A percentile compares a stretch with the other conserved stretches of the same genome.
Evolutionary conservation across 805 yeast genomes (phyloP).

Genomic region (Saccharomyces jurei): DNA sequence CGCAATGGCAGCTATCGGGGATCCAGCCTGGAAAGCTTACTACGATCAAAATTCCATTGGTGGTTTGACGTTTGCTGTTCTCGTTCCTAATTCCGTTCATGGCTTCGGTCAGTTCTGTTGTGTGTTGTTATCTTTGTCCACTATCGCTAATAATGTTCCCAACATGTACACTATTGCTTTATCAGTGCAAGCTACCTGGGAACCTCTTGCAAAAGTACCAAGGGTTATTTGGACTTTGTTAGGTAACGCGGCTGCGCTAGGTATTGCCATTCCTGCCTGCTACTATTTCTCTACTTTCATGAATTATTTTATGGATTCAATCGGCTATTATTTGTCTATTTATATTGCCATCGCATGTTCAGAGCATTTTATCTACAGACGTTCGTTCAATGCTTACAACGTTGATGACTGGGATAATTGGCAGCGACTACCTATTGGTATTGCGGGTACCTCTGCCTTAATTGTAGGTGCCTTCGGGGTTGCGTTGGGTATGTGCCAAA

Average conservation of each 20-base stretch:
- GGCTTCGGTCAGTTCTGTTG: slow-evolving; percentile 87
- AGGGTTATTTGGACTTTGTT: slow-evolving; percentile 73
- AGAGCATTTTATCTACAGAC: slow-evolving; percentile 76
- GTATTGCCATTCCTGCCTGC: slow-evolving; percentile 83
- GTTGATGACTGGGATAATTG: slow-evolving; percentile 52
- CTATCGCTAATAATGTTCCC: slow-evolving; percentile 87
- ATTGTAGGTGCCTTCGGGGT: slow-evolving; percentile 81
- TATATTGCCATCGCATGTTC: slow-evolving; percentile 68
- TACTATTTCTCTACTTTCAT: slow-evolving; percentile 64
- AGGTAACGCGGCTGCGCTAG: slow-evolving; percentile 72
- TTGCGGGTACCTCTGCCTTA: slow-evolving; percentile 71
- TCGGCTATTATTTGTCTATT: slow-evolving; percentile 85
- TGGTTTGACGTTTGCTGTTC: slow-evolving; percentile 72
- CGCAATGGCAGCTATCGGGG: slow-evolving; percentile 55
- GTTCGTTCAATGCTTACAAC: slow-evolving; percentile 47
- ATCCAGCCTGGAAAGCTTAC: slow-evolving; percentile 38
- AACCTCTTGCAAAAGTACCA: slow-evolving; percentile 65
- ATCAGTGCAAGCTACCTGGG: slow-evolving; percentile 80
- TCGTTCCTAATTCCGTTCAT: slow-evolving; percentile 73
- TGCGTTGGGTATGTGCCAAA: slow-evolving; percentile 79
- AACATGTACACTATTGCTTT: slow-evolving; percentile 87
- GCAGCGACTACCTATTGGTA: slow-evolving; percentile 59
- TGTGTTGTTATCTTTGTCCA: slow-evolving; percentile 75
- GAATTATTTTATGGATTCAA: slow-evolving; percentile 82
- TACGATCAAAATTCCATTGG: slow-evolving; percentile 57